Percentiles rank a stretch among this genome's conserved stretches.
phyloP scores from a whole-genome alignment of 2,329 filamentous ascomycete genomes.

The Cladophialophora exuberans region DNA sequence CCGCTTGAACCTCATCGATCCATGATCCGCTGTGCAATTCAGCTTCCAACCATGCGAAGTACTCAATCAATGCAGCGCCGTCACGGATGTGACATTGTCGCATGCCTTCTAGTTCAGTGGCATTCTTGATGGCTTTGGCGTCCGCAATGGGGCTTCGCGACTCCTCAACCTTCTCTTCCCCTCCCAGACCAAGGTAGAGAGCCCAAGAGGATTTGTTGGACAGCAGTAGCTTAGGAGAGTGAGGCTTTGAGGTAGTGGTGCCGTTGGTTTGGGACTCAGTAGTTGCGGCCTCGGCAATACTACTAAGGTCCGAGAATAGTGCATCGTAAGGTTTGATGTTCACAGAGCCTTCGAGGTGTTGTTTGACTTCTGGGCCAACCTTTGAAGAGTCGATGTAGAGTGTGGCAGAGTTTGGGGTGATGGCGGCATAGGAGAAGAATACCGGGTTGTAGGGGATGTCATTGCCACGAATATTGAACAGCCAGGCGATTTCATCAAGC shows the following conservation, averaged over 20 bases:
- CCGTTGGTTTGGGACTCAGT: slow-evolving; percentile 40
- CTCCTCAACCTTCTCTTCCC: slow-evolving; percentile 83
- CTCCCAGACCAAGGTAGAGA: slow-evolving; percentile 82
- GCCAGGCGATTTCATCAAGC: slow-evolving; percentile 94
- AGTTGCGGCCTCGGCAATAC: slow-evolving; percentile 57
- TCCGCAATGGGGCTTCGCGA: slow-evolving; percentile 84
- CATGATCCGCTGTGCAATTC: slow-evolving; percentile 74
- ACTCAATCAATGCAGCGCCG: slow-evolving; percentile 85
- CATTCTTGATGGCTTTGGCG: slow-evolving; percentile 93
- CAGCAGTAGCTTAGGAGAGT: slow-evolving; percentile 72
- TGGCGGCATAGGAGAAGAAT: slow-evolving; percentile 93
- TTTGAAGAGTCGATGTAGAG: slow-evolving; percentile 86
- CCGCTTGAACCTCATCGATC: slow-evolving; percentile 87
- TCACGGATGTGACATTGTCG: slow-evolving; percentile 90
- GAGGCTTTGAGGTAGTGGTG: slow-evolving; percentile 37
- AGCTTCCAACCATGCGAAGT: slow-evolving; percentile 95
- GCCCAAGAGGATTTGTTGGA: slow-evolving; percentile 95
- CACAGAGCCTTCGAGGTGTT: slow-evolving; percentile 72
- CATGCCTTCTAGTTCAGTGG: slow-evolving; percentile 89
- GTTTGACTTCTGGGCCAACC: slow-evolving; percentile 67
- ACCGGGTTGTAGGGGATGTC: slow-evolving; percentile 98
- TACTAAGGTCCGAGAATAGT: slow-evolving; percentile 77
- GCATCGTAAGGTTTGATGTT: slow-evolving; percentile 77
- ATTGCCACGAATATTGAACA: slow-evolving; percentile 94
- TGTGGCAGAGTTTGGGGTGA: slow-evolving; percentile 75